Conservation (phyloP, 345 rosid species). For the Populus euphratica region DNA sequence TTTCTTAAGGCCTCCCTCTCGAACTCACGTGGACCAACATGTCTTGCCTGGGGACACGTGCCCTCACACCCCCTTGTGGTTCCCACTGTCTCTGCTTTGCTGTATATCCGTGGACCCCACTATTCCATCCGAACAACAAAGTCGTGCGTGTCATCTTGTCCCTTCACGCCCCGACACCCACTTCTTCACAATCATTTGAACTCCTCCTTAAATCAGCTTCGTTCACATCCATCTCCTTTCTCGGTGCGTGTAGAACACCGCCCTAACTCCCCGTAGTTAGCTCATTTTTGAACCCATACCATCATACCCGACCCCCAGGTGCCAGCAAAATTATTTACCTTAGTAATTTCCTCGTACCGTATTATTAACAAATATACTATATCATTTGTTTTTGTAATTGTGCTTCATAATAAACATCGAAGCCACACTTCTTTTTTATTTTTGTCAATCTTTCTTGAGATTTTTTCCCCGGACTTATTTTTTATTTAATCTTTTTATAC, state of each 20-base stretch:
- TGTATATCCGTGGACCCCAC: slow-evolving; percentile 16
- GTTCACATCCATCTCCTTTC: background rate
- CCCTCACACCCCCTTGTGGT: slow-evolving; percentile 8
- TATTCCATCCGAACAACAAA: slow-evolving; percentile 1
- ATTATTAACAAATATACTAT: no score
- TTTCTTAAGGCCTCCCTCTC: background rate
- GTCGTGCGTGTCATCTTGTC: slow-evolving; percentile 46
- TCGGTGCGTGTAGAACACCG: background rate
- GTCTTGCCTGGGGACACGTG: slow-evolving; percentile 56
- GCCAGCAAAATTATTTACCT: no score
- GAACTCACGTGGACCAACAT: slow-evolving; percentile 61
- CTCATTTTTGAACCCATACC: background rate
- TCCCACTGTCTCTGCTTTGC: background rate
- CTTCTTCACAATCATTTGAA: slow-evolving; percentile 49
- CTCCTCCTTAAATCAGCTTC: background rate
- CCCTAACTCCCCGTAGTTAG: no score
- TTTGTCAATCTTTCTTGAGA: no score
- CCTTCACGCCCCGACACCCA: slow-evolving; percentile 39
- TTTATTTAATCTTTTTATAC: no score
- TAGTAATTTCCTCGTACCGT: no score
- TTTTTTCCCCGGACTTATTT: no score
- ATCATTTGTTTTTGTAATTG: no score
- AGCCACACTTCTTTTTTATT: no score
- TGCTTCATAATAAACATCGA: no score
- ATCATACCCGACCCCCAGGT: background rate